phyloP scores from a whole-genome alignment of 2,329 filamentous ascomycete species.

The Penicillium freii region DNA sequence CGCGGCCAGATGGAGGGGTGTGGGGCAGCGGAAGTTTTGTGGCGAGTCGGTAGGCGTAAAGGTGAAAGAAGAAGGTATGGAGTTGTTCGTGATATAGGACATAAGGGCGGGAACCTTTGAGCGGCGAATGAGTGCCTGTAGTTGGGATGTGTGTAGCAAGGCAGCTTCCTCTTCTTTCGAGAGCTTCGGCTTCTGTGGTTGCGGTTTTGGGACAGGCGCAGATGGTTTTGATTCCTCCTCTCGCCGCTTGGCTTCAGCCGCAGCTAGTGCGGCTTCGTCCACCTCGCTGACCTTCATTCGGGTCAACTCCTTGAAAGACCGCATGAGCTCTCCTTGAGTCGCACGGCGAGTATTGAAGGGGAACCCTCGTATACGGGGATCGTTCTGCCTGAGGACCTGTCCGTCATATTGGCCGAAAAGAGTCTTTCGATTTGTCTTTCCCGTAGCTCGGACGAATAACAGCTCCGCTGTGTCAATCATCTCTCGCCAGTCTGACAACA shows the following conservation, averaged over 20 bases:
- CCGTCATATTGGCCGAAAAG: conserved; percentile 89
- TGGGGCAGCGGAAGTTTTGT: conserved; percentile 75
- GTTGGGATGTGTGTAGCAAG: conserved; percentile 79
- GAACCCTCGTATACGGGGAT: conserved; percentile 78
- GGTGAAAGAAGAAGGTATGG: conserved; percentile 66
- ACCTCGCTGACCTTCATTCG: conserved; percentile 81
- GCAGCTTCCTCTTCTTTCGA: conserved; percentile 82
- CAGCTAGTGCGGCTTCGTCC: conserved; percentile 61
- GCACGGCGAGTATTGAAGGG: conserved; percentile 90
- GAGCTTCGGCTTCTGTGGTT: conserved; percentile 56
- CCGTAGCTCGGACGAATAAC: conserved; percentile 85
- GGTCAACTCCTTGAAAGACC: conserved; percentile 90
- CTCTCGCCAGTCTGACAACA: conserved; percentile 80
- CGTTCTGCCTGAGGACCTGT: conserved; percentile 75
- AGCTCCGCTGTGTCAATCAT: conserved; percentile 82
- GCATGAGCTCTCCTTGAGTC: conserved; percentile 91
- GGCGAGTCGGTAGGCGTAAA: conserved; percentile 68
- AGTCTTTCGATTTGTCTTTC: conserved; percentile 78
- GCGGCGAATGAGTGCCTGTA: conserved; percentile 82
- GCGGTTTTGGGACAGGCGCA: conserved; percentile 34
- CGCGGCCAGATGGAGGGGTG: conserved; percentile 80
- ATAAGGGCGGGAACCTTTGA: conserved; percentile 86
- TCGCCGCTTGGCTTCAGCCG: conserved; percentile 50
- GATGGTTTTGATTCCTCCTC: conserved; percentile 39
- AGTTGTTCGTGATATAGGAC: conserved; percentile 77